Conservation (phyloP, 2,329 filamentous ascomycete genomes). For the Grosmannia serpens region DNA sequence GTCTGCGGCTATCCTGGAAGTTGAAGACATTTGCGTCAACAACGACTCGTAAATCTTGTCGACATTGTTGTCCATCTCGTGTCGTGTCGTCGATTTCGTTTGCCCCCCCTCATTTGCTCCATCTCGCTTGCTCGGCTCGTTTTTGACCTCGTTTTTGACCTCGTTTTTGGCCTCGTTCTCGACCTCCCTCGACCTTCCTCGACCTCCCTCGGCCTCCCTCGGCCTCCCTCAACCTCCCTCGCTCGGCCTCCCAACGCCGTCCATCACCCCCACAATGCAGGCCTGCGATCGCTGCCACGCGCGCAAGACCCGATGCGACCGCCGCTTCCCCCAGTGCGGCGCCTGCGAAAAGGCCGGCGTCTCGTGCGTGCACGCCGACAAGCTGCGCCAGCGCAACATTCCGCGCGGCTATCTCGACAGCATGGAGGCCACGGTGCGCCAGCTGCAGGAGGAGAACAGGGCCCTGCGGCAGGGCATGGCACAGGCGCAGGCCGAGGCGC, state of each 20-base stretch:
- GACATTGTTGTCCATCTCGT: too few relatives aligned
- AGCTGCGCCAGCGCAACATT: conserved; percentile 6
- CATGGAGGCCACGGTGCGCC: conserved; percentile 7
- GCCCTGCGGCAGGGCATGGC: not conserved
- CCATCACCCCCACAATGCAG: not conserved
- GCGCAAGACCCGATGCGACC: conserved; percentile 12
- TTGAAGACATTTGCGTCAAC: too few relatives aligned
- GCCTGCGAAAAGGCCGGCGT: conserved; percentile 8
- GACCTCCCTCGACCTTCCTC: not conserved
- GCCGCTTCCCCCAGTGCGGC: conserved; percentile 9
- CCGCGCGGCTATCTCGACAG: conserved; percentile 10
- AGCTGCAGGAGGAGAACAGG: conserved; percentile 8
- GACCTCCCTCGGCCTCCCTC: not conserved
- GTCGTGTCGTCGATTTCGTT: not conserved
- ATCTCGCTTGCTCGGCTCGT: too few relatives aligned
- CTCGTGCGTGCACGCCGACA: conserved; percentile 7
- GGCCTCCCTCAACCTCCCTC: not conserved
- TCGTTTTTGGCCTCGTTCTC: too few relatives aligned
- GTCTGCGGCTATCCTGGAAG: not conserved
- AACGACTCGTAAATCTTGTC: too few relatives aligned
- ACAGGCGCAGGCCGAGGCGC: not conserved
- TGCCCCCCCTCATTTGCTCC: not conserved
- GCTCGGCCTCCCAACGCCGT: not conserved
- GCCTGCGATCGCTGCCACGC: conserved; percentile 11
- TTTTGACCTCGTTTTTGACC: too few relatives aligned